Evolutionary conservation across 164 flowering plant species (phyloP).

Genomic region (Chimonanthus salicifolius): DNA sequence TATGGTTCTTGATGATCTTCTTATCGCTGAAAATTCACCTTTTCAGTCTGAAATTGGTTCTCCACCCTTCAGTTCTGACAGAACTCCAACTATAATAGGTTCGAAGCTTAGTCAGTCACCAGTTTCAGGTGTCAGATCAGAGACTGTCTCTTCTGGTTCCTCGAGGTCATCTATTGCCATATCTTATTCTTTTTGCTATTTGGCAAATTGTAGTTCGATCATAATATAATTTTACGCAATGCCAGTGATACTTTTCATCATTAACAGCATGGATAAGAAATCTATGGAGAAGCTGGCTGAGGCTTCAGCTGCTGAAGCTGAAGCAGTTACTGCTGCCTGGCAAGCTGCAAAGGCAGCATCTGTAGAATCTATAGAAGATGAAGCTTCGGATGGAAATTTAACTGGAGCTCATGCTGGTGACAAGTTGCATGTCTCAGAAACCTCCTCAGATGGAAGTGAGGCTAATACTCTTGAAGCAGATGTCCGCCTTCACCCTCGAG

Average conservation of each 20-base stretch:
- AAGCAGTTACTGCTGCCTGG: slow-evolving; percentile 88
- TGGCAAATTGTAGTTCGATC: neutral
- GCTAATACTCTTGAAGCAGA: slow-evolving; percentile 42
- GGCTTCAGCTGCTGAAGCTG: slow-evolving; percentile 97
- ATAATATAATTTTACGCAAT: neutral
- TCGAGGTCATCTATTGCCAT: neutral
- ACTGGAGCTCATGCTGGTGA: slow-evolving; percentile 44
- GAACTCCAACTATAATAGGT: slow-evolving; percentile 33
- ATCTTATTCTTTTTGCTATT: neutral
- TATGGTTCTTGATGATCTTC: slow-evolving; percentile 72
- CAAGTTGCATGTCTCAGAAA: slow-evolving; percentile 49
- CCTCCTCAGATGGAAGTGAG: slow-evolving; percentile 71
- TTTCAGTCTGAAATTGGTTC: slow-evolving; percentile 55
- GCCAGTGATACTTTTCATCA: neutral
- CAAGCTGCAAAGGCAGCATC: slow-evolving; percentile 81
- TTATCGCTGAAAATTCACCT: slow-evolving; percentile 84
- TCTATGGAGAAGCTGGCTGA: slow-evolving; percentile 80
- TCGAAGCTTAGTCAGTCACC: slow-evolving; percentile 36
- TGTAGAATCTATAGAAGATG: slow-evolving; percentile 37
- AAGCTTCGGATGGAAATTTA: slow-evolving; percentile 15
- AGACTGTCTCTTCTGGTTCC: slow-evolving; percentile 29
- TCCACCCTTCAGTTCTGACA: slow-evolving; percentile 49
- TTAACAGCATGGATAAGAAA: slow-evolving; percentile 53
- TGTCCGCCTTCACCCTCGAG: slow-evolving; percentile 97
- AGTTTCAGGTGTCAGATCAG: slow-evolving; percentile 30